Base-by-base conservation (phyloP, 129 eudicot genomes). In the Solidago caesia region DNA sequence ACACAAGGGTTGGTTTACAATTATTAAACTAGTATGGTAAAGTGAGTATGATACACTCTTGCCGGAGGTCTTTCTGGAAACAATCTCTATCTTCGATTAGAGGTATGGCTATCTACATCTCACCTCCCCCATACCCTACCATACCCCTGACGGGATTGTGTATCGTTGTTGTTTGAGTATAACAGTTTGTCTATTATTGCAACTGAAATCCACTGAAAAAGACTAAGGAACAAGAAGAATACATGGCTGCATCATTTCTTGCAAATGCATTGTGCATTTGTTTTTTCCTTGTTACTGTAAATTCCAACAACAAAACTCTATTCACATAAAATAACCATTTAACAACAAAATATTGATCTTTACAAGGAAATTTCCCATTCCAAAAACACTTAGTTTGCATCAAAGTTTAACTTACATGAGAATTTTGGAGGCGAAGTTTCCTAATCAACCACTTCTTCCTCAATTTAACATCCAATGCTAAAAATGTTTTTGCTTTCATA, bases 381-480 rank as follows among this genome's bases (percentile, higher is more conserved):
- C 66, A 27, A 61, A 61, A 4, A 6, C 44, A 6, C 44, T 4
- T 61, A 9, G 27, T 61, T 61, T 27, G 7, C 43, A 61, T 61
- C 66, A 64, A 51, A 49, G n/a, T 44, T 56, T 27, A 44, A 25
- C 12, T 58, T 44, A 16, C 2, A 68, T 49, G 53, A 3, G 15
- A 64, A 46, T 48, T 64, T 47, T 70, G 59, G 2, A 81, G 77
- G 0, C 85, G 85, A 74, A 83, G 90, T 77, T 86, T 86, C 82
- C 90, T 83, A 72, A 82, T 64, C 70, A 86, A 44, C 90, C 90
- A 86, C 83, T 86, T 86, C 72, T 63, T 82, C 74, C 87, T 68
- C 27, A 86, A 75, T 53, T 75, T 83, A 70, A 83, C 57, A 66
- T 86, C 87, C 52, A 86, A 71, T 9, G 87, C 85, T 64, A 86